Base-by-base conservation (phyloP, 2,329 filamentous ascomycete genomes). In the Aureobasidium zeae region DNA sequence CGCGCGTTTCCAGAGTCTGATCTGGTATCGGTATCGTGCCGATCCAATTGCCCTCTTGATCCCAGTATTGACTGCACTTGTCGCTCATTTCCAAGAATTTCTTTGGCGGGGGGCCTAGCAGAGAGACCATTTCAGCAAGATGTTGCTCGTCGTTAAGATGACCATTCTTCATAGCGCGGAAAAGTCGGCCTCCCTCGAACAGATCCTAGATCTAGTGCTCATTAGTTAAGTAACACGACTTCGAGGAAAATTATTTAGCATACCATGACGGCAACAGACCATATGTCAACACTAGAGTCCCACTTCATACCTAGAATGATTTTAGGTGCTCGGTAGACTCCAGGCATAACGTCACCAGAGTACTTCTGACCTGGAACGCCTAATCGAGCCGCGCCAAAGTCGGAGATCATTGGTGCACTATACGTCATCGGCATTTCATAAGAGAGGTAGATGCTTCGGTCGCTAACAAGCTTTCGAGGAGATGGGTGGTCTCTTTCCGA, bases 261-360 rank as follows among this genome's bases (percentile, higher is more conserved):
- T 51, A 64, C 59, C 53, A 61, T 55, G 44, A 55, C 53, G 10
- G 56, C 64, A 13, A 65, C 52, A 17, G 57, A 58, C 62, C 61
- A 67, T 2, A 65, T 57, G 47, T 67, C 64, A 5, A 59, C 52
- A 6, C 52, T 49, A 47, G 59, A 62, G 20, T 53, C 52, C 63
- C 63, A 67, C 6, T 51, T 45, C 12, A 57, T 55, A 9, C 55
- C 53, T 4, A 65, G 50, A 30, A 65, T 56, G 4, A 64, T 56
- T 45, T 67, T 62, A 2, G 62, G 62, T 20, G 62, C 57, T n/a
- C 62, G 49, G 43, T 64, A 65, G 7, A 59, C 48, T 35, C 61
- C 46, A 10, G 63, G 63, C 54, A 63, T 60, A 7, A 57, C 51
- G 37, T 49, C 45, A 16, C 47, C 46, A n/a, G 15, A 42, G 38